Base-by-base conservation (phyloP, 1,284 basidiomycete species). In the Farysia itapuensis region DNA sequence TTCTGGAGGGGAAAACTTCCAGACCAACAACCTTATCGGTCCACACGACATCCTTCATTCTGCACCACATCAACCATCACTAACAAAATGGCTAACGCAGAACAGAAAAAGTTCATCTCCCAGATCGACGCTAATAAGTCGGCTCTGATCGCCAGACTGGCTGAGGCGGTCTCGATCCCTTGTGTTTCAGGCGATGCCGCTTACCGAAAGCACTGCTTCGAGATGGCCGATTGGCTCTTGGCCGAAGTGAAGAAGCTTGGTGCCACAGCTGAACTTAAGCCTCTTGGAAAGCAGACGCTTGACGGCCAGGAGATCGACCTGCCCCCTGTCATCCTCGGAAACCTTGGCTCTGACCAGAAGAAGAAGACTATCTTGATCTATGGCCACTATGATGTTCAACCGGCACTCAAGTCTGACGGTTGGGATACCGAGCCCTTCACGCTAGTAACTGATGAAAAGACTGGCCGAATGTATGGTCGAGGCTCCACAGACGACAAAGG, bases 291-390 rank as follows among this genome's bases (percentile, higher is more conserved):
- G 60, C 93, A 97, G 57, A 79, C 79, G 9, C 83, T 95, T 74
- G 89, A 93, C 43, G 90, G 90, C 66, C 82, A 85, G 61, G 81
- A 93, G 30, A 71, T 83, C 34, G 82, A 84, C 34, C 83, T 98
- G 3, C 94, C 94, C 0, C 91, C 91, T 7, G 90, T 86, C 5
- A 84, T 98, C 71, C 83, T 97, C 31, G 93, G 89, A 5, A 43
- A 72, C 34, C 64, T 70, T 29, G 91, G 92, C 12, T 82, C 86
- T 42, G 89, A 94, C 78, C 83, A 84, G 67, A 93, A 93, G 84
- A 75, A 75, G 65, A 93, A 89, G 83, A 96, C 90, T 0, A 84
- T 96, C 9, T 81, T 84, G 49, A 82, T 96, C 54, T 96, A 96
- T 75, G 92, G 91, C 34, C 77, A 79, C 70, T 76, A 71, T 61